Evolutionary conservation across 495 filamentous ascomycete species (phyloP).

Genomic region (Trichoderma asperelloides): DNA sequence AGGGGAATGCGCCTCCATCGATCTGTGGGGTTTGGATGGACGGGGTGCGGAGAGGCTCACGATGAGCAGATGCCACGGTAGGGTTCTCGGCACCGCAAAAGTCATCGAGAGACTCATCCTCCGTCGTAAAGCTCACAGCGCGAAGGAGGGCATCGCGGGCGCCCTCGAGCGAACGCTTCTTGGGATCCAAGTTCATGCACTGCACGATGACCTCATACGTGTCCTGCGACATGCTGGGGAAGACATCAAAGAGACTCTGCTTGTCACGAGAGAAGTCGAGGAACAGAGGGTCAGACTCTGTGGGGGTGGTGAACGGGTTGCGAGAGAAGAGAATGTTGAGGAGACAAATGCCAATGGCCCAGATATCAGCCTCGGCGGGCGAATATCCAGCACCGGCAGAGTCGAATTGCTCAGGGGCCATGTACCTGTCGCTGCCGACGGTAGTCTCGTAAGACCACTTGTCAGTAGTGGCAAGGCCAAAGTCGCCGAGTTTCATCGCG

Average conservation of each 20-base stretch:
- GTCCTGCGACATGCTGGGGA: constrained; percentile 96
- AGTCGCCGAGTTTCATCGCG: constrained; percentile 91
- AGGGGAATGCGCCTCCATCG: constrained; percentile 78
- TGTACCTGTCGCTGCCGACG: constrained; percentile 96
- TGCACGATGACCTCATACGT: constrained; percentile 86
- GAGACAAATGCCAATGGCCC: constrained; percentile 92
- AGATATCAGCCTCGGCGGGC: constrained; percentile 87
- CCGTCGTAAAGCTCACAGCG: constrained; percentile 81
- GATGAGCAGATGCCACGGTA: constrained; percentile 72
- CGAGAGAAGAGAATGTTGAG: constrained; percentile 92
- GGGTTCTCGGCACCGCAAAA: constrained; percentile 76
- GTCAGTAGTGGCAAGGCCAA: constrained; percentile 82
- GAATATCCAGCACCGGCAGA: constrained; percentile 78
- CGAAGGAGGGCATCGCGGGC: constrained; percentile 68
- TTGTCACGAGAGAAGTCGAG: constrained; percentile 85
- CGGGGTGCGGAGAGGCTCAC: constrained; percentile 91
- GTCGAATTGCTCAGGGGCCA: constrained; percentile 97
- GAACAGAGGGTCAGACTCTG: constrained; percentile 79
- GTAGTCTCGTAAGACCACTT: constrained; percentile 81
- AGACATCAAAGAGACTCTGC: constrained; percentile 95
- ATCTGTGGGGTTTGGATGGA: constrained; percentile 84
- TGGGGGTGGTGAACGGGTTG: constrained; percentile 86
- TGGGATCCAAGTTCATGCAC: constrained; percentile 81
- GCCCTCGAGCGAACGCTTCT: constrained; percentile 71
- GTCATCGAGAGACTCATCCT: constrained; percentile 79